Percentiles rank a stretch among this genome's conserved stretches.
Evolutionary conservation across 176 grass and related monocot genomes (phyloP).

Genomic region (Tuctoria greenei): DNA sequence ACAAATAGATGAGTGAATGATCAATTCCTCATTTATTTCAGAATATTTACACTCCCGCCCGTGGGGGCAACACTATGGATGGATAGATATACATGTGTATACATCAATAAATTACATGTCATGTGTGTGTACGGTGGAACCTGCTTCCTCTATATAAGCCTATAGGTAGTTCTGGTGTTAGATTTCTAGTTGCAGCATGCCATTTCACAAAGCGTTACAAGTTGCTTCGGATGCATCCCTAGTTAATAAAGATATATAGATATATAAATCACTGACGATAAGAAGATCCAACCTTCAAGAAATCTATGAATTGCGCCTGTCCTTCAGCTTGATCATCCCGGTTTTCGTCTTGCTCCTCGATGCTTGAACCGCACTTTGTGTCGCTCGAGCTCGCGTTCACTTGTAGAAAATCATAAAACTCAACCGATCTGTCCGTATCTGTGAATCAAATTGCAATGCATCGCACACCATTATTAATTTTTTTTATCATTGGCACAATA

Average conservation of each 20-base stretch:
- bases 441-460: slow-evolving; percentile 15
- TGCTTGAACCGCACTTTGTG: slow-evolving; percentile 71
- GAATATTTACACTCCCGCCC: not conserved
- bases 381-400: slow-evolving; percentile 78
- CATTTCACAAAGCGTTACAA: slow-evolving; percentile 58
- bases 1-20: slow-evolving; percentile 14
- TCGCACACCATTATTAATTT: not conserved
- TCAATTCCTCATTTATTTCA: slow-evolving; percentile 22
- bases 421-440: slow-evolving; percentile 56
- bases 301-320: slow-evolving; percentile 72
- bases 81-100: slow-evolving; percentile 19
- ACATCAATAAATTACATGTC: slow-evolving; percentile 62
- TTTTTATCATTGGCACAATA: not conserved
- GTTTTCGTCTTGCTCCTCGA: slow-evolving; percentile 73
- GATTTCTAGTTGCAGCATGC: slow-evolving; percentile 42
- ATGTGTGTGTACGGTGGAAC: slow-evolving; percentile 43
- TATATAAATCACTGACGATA: slow-evolving; percentile 46
- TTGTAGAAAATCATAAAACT: slow-evolving; percentile 88
- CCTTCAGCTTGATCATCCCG: slow-evolving; percentile 42
- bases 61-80: not conserved
- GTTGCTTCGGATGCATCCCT: slow-evolving; percentile 49
- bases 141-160: slow-evolving; percentile 52
- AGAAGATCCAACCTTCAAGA: slow-evolving; percentile 79
- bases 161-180: slow-evolving; percentile 49
- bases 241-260: slow-evolving; percentile 45